Evolutionary conservation across 495 filamentous ascomycete genomes (phyloP).

Genomic region (Penicillium bialowiezense): DNA sequence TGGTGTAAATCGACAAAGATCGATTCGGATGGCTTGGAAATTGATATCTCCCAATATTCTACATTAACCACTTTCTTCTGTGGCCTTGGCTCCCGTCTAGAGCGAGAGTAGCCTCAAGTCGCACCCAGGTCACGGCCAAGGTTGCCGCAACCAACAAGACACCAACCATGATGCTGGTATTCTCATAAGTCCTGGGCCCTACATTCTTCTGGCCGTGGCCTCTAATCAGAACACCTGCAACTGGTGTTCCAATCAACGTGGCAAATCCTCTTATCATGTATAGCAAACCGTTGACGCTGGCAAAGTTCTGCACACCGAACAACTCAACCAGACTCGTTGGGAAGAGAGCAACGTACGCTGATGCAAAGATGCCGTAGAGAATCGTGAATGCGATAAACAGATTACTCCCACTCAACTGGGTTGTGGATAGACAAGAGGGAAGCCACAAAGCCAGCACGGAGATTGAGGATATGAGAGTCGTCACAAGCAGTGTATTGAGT

Average conservation of each 20-base stretch:
- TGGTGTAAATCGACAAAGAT: too few relatives aligned
- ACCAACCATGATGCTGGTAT: constrained; percentile 30
- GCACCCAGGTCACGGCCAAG: constrained; percentile 29
- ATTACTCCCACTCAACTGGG: constrained; percentile 13
- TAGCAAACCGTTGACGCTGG: constrained; percentile 39
- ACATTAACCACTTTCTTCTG: constrained; percentile 20
- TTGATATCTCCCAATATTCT: too few relatives aligned
- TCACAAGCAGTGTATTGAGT: constrained; percentile 35
- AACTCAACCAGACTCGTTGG: constrained; percentile 39
- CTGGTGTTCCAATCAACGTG: constrained; percentile 39
- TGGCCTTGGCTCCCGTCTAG: constrained; percentile 10
- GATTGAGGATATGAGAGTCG: constrained; percentile 37
- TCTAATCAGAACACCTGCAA: constrained; percentile 38
- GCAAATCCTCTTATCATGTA: constrained; percentile 44
- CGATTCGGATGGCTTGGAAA: too few relatives aligned
- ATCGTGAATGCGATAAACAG: constrained; percentile 39
- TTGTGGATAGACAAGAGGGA: constrained; percentile 26
- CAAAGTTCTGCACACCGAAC: constrained; percentile 42
- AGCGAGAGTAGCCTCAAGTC: constrained; percentile 26
- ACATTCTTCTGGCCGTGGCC: constrained; percentile 8
- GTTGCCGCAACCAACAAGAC: constrained; percentile 27
- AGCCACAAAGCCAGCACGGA: constrained; percentile 38
- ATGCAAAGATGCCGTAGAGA: constrained; percentile 38
- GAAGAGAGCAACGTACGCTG: constrained; percentile 41
- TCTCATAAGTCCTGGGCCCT: constrained; percentile 22